Evolutionary conservation across 768 basidiomycete species (phyloP).

Genomic region (Nevesoporus exiguus): DNA sequence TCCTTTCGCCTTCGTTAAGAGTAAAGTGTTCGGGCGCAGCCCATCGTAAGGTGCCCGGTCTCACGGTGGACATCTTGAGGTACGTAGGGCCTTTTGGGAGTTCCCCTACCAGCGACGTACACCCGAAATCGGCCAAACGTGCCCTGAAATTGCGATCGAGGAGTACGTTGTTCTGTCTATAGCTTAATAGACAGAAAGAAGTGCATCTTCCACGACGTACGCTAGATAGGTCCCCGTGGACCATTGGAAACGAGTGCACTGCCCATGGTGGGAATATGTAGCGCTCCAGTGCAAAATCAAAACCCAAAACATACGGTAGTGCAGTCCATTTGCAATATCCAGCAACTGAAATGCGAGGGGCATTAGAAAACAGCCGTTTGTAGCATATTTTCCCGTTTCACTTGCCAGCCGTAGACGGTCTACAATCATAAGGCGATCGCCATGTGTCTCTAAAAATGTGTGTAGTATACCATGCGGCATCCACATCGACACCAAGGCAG

Average conservation of each 20-base stretch:
- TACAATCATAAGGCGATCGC: background rate
- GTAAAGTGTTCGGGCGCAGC: conserved; percentile 7
- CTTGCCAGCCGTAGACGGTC: background rate
- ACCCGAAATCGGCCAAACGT: too few species aligned
- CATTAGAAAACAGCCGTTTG: background rate
- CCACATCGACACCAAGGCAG: background rate
- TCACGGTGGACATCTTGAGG: background rate
- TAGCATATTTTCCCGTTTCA: background rate
- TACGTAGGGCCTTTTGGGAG: background rate
- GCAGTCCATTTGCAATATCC: background rate
- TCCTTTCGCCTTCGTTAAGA: background rate
- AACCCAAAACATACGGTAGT: background rate
- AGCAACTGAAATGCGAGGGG: background rate
- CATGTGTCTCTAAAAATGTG: background rate
- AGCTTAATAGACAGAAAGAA: background rate
- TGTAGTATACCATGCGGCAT: background rate
- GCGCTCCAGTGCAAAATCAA: background rate
- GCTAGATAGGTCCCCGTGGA: background rate
- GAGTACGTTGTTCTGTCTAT: background rate
- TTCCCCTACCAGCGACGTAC: background rate
- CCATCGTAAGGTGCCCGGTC: conserved; percentile 7
- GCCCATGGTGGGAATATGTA: background rate
- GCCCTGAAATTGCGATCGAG: background rate
- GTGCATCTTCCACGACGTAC: background rate
- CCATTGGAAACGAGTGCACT: background rate